Evolutionary conservation across 2,329 filamentous ascomycete species (phyloP).

Genomic region (Trichoderma atrobrunneum): DNA sequence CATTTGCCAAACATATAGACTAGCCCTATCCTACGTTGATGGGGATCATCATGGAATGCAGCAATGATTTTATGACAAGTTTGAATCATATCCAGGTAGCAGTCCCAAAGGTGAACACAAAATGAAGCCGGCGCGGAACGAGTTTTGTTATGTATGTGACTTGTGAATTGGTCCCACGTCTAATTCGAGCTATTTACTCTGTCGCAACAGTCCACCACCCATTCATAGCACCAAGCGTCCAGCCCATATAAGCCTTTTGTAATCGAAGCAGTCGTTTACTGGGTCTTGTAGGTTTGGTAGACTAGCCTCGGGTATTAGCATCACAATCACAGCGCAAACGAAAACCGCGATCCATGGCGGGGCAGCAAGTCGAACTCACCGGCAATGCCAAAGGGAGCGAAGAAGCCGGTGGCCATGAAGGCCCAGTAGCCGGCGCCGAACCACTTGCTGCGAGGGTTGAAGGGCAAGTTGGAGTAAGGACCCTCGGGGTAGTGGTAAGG

Average conservation of each 20-base stretch:
- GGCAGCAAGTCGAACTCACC: slow-evolving; percentile 41
- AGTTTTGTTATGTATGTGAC: slow-evolving; percentile 29
- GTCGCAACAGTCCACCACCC: slow-evolving; percentile 27
- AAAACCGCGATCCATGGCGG: neutral
- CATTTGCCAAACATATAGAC: slow-evolving; percentile 5
- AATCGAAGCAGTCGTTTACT: slow-evolving; percentile 29
- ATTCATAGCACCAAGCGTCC: slow-evolving; percentile 21
- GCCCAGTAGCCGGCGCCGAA: slow-evolving; percentile 82
- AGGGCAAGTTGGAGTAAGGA: slow-evolving; percentile 89
- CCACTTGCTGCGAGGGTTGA: slow-evolving; percentile 88
- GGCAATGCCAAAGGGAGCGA: slow-evolving; percentile 61
- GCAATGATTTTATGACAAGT: slow-evolving; percentile 19
- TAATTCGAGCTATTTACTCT: slow-evolving; percentile 32
- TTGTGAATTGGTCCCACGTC: slow-evolving; percentile 30
- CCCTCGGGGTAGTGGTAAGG: slow-evolving; percentile 99
- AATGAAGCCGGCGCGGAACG: slow-evolving; percentile 25
- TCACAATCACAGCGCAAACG: neutral
- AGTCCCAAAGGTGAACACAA: neutral
- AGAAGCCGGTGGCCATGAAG: slow-evolving; percentile 59
- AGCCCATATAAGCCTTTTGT: neutral
- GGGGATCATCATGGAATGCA: neutral
- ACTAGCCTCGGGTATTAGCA: slow-evolving; percentile 34
- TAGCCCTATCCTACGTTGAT: neutral
- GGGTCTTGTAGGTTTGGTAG: slow-evolving; percentile 46
- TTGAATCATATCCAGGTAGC: neutral